These are phyloP conservation scores for Coleophoma crateriformis DNA, from an alignment of 2,329 filamentous ascomycete genomes.

Conservation along the genomic window DNA sequence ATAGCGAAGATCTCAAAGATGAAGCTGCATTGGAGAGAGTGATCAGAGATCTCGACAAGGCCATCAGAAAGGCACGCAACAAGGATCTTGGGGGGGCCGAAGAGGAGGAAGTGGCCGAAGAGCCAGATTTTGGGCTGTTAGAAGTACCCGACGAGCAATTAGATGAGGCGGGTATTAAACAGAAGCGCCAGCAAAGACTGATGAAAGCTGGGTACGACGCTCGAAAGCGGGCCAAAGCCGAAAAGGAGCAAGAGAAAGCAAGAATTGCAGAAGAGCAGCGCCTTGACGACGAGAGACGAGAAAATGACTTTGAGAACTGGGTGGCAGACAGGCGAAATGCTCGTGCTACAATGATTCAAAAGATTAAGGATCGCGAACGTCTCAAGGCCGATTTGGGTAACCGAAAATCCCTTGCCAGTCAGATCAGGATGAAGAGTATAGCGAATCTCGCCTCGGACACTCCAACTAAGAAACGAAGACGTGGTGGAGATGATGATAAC, in stretches of 20 bases:
- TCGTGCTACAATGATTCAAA: slow-evolving; percentile 65
- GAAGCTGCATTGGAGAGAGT: slow-evolving; percentile 79
- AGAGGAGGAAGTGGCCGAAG: slow-evolving; percentile 73
- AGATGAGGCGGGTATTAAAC: slow-evolving; percentile 84
- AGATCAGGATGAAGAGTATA: slow-evolving; percentile 97
- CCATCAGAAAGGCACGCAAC: slow-evolving; percentile 82
- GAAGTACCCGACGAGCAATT: slow-evolving; percentile 88
- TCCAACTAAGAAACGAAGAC: slow-evolving; percentile 75
- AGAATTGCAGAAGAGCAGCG: slow-evolving; percentile 78
- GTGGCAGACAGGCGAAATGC: slow-evolving; percentile 74
- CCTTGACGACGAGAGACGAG: slow-evolving; percentile 74
- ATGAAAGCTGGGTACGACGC: slow-evolving; percentile 95
- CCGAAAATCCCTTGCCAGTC: slow-evolving; percentile 90
- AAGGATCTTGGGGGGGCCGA: slow-evolving; percentile 84
- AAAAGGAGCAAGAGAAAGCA: slow-evolving; percentile 90
- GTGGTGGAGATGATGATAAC: slow-evolving; percentile 88
- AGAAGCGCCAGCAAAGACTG: slow-evolving; percentile 86
- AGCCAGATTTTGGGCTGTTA: slow-evolving; percentile 80
- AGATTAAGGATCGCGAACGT: slow-evolving; percentile 89
- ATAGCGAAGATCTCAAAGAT: slow-evolving; percentile 88
- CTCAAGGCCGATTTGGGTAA: slow-evolving; percentile 94
- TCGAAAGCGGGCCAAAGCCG: slow-evolving; percentile 85
- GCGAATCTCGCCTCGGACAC: slow-evolving; percentile 91
- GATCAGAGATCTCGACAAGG: slow-evolving; percentile 85
- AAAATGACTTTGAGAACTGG: slow-evolving; percentile 82